Evolutionary conservation across 495 filamentous ascomycete species (phyloP), one percentile per base, ranked within the genome.

Genomic region (Beverwykella pulmonaria): DNA sequence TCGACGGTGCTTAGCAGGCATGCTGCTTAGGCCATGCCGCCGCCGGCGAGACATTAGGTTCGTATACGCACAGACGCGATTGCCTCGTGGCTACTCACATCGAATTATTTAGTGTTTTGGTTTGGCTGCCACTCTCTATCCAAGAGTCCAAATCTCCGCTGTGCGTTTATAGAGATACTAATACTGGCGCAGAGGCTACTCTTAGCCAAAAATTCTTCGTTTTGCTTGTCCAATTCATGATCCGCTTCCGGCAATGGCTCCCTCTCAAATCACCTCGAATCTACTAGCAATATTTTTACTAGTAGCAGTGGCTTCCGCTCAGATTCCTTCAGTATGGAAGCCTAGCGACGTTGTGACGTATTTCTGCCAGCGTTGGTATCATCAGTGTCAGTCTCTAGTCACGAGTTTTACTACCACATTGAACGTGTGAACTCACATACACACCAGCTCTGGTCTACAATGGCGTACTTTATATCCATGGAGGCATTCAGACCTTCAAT

Each of bases 391-490:
- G 60, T 61, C 39, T 44, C 6, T 7, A n/a, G 3, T n/a, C 39
- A 44, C 2, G 1, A 20, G 2, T 27, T 48, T 32, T 14, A 3
- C 26, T 20, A 29, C 10, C 10, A 47, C 1, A 7, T 44, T n/a
- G 5, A 27, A 48, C 14, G 46, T 59, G 1, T 10, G 5, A 19
- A n/a, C 17, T 19, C 23, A 26, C 5, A 63, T 41, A 2, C 9
- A 22, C 32, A 17, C 12, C 59, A 79, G 77, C 78, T 19, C 56
- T 71, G 10, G 58, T 77, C 29, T 79, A 79, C 61, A 70, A 78
- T 53, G 65, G 63, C 19, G 75, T 48, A n/a, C 70, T 80, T 14
- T 80, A 77, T 44, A 78, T 79, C 34, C 69, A 80, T 63, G 74
- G 75, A 1, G 77, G 77, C 9, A 62, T 69, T 14, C 63, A 80